Conservation (phyloP, 2,329 filamentous ascomycete genomes). For the Annulohypoxylon truncatum region DNA sequence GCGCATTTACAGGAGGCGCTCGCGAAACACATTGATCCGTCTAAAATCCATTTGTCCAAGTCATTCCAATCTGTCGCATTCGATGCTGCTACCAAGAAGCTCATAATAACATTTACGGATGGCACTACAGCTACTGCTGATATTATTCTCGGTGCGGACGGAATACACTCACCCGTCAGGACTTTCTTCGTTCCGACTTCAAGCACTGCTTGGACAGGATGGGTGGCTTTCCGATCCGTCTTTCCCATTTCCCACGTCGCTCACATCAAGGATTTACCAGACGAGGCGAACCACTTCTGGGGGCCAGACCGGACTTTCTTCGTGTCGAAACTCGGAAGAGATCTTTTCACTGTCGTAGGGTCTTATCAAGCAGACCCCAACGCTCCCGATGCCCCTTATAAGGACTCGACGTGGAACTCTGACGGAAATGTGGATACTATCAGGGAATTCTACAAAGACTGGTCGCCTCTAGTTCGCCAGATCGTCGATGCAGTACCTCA, state of each 20-base stretch:
- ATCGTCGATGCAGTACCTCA: conserved; percentile 56
- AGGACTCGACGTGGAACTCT: conserved; percentile 54
- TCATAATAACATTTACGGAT: conserved; percentile 60
- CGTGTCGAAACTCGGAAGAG: conserved; percentile 55
- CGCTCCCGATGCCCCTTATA: conserved; percentile 47
- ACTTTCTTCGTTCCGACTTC: conserved; percentile 58
- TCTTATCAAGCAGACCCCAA: conserved; percentile 54
- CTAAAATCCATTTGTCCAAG: conserved; percentile 58
- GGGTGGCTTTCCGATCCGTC: conserved; percentile 58
- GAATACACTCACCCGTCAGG: conserved; percentile 61
- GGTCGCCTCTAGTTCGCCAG: conserved; percentile 56
- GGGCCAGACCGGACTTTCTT: conserved; percentile 57
- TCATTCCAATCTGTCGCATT: conserved; percentile 52
- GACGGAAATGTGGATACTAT: conserved; percentile 53
- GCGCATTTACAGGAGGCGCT: conserved; percentile 63
- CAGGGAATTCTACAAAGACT: conserved; percentile 54
- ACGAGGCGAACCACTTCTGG: conserved; percentile 60
- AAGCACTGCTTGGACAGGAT: conserved; percentile 56
- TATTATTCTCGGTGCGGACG: conserved; percentile 64
- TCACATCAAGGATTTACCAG: conserved; percentile 53
- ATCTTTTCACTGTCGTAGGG: conserved; percentile 58
- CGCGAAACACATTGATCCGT: conserved; percentile 56
- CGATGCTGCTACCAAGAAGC: conserved; percentile 43
- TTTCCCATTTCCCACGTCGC: conserved; percentile 56
- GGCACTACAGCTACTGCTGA: conserved; percentile 58